Conservation (phyloP, 2,329 filamentous ascomycete genomes). For the Trichoderma oligosporum region DNA sequence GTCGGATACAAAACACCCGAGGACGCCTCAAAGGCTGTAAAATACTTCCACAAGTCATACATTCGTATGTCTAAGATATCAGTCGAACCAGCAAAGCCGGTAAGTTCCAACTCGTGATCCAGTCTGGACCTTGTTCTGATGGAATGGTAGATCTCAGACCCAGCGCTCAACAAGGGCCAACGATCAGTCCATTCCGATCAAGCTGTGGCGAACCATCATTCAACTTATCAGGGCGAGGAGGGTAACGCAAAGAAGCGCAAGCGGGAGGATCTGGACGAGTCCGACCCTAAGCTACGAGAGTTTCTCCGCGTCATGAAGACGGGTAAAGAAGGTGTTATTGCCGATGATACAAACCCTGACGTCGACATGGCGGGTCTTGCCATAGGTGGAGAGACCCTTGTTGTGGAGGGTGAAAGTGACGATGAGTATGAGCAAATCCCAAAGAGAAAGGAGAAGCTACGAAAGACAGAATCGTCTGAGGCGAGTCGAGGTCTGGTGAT, state of each 20-base stretch:
- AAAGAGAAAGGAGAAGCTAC: slow-evolving; percentile 48
- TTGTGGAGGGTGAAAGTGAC: slow-evolving; percentile 60
- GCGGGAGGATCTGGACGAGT: slow-evolving; percentile 53
- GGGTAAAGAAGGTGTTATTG: slow-evolving; percentile 34
- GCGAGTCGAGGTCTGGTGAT: slow-evolving; percentile 18
- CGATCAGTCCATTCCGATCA: slow-evolving; percentile 27
- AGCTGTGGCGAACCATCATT: slow-evolving; percentile 20
- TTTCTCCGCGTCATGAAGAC: slow-evolving; percentile 79
- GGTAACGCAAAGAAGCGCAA: slow-evolving; percentile 64
- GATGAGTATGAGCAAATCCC: slow-evolving; percentile 70
- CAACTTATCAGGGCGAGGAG: slow-evolving; percentile 27
- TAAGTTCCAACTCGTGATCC: slow-evolving; percentile 40
- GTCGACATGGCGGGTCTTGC: slow-evolving; percentile 23
- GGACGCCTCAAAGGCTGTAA: slow-evolving; percentile 77
- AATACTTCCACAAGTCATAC: slow-evolving; percentile 93
- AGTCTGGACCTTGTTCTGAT: slow-evolving; percentile 29
- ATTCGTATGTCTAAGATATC: slow-evolving; percentile 93
- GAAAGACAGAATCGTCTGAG: slow-evolving; percentile 31
- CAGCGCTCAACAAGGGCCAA: slow-evolving; percentile 33
- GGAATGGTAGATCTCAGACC: slow-evolving; percentile 46
- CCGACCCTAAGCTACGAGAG: slow-evolving; percentile 79
- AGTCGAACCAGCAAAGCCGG: slow-evolving; percentile 82
- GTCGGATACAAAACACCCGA: slow-evolving; percentile 84
- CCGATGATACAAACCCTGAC: slow-evolving; percentile 29
- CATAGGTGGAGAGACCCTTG: slow-evolving; percentile 32